These are phyloP conservation scores for Cordyceps fumosorosea DNA, from an alignment of 2,329 filamentous ascomycete genomes.

Conservation along the genomic window DNA sequence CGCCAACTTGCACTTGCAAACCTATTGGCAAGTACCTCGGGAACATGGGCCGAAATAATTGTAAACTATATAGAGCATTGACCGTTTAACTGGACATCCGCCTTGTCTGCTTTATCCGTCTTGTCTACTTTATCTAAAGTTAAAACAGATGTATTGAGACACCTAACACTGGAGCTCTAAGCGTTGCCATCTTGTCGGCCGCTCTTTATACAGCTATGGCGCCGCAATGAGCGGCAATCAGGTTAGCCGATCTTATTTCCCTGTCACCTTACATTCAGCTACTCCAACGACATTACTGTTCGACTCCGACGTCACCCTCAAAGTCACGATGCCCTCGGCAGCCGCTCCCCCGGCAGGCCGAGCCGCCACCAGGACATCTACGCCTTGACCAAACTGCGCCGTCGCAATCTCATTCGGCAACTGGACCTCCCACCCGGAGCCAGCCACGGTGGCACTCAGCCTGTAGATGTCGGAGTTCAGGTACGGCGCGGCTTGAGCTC, in stretches of 20 bases:
- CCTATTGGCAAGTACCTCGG: too few relatives aligned
- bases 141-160: too few relatives aligned
- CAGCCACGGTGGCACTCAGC: slow-evolving; percentile 36
- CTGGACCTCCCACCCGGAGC: slow-evolving; percentile 39
- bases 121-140: too few relatives aligned
- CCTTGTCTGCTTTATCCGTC: too few relatives aligned
- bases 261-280: slow-evolving; percentile 25
- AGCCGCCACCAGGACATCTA: slow-evolving; percentile 36
- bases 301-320: slow-evolving; percentile 41
- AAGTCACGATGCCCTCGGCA: slow-evolving; percentile 31
- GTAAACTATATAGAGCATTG: too few relatives aligned
- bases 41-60: too few relatives aligned
- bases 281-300: slow-evolving; percentile 24
- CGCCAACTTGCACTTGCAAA: too few relatives aligned
- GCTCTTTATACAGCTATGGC: neutral
- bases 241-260: neutral
- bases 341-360: slow-evolving; percentile 25
- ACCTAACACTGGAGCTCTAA: too few relatives aligned
- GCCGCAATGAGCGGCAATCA: neutral
- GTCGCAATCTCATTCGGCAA: slow-evolving; percentile 34
- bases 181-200: too few relatives aligned
- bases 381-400: slow-evolving; percentile 34
- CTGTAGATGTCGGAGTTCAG: slow-evolving; percentile 41
- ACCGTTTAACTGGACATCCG: too few relatives aligned
- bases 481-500: slow-evolving; percentile 30